Evolutionary conservation across 1,139 yeast genomes (phyloP), one percentile per base, ranked within the genome.

Genomic region (Blastobotrys elegans): DNA sequence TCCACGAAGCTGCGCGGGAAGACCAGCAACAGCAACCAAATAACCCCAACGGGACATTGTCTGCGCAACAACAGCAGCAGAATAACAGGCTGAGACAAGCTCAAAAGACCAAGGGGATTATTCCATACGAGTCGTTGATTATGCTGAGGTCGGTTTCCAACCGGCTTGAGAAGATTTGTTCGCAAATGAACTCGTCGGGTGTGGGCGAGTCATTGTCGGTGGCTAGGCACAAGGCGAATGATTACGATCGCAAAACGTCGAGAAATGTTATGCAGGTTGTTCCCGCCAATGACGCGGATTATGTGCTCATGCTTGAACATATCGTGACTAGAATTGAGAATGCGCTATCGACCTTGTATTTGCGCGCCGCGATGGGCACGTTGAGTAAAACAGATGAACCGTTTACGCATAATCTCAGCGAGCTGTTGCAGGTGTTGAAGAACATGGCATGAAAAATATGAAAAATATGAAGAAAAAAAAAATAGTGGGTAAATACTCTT

Each of bases 251-350:
- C 52, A 66, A 67, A 51, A 54, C 55, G 22, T 47, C 53, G 34
- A 48, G 48, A 20, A 50, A 50, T 21, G 48, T 57, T 7, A 42
- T 47, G 20, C 41, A 53, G 10, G 56, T 56, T 21, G 49, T 57
- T 29, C 60, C 61, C 2, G 53, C 58, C 47, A 57, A 65, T 33
- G 72, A 71, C 43, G 55, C 61, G 40, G 75, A 72, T 42, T 57
- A 67, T 47, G 53, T 79, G 30, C 67, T 74, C n/a, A 71, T 81
- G 46, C 68, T 82, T 53, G 82, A 80, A 50, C 85, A 80, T 57
- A 65, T 80, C 24, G 77, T 81, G 24, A 79, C 86, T 0, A 69
- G 89, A 57, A 73, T 82, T 45, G 89, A 82, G 58, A 77, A 75
- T 44, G 57, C 63, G n/a, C 41, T 62, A 33, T 47, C 60, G 4